Conservation (phyloP, 2,329 filamentous ascomycete species). For the Ophiostoma ulmi region DNA sequence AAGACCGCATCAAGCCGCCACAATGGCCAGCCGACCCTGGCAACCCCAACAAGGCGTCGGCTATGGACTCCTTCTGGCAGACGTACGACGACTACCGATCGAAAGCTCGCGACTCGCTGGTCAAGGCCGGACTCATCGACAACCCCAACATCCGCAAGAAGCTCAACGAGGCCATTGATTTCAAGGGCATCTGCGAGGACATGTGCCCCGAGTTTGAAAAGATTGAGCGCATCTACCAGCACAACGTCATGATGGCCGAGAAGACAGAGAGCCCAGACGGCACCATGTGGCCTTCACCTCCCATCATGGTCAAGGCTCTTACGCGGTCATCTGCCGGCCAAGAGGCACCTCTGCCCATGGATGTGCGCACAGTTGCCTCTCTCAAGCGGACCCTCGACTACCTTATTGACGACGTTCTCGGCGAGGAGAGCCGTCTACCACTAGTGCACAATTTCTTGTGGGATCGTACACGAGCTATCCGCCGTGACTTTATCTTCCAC, state of each 20-base stretch:
- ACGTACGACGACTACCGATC: conserved; percentile 53
- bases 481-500: conserved; percentile 64
- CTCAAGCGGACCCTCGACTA: conserved; percentile 59
- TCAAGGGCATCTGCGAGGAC: conserved; percentile 63
- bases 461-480: conserved; percentile 63
- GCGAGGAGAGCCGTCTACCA: conserved; percentile 49
- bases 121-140: conserved; percentile 57
- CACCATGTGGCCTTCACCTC: conserved; percentile 44
- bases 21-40: conserved; percentile 53
- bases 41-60: conserved; percentile 45
- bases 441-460: conserved; percentile 59
- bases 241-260: conserved; percentile 53
- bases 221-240: conserved; percentile 57
- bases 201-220: conserved; percentile 67
- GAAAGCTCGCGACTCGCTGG: conserved; percentile 52
- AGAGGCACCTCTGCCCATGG: conserved; percentile 62
- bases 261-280: conserved; percentile 41
- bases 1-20: conserved; percentile 51
- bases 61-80: conserved; percentile 52
- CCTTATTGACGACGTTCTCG: conserved; percentile 55
- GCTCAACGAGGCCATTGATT: conserved; percentile 59
- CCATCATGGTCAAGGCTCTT: conserved; percentile 61
- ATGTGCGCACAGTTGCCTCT: conserved; percentile 57
- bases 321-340: conserved; percentile 64
- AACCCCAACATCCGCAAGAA: conserved; percentile 59